Base-by-base conservation (phyloP, 345 rosid genomes). In the Hibiscus tridactylites region DNA sequence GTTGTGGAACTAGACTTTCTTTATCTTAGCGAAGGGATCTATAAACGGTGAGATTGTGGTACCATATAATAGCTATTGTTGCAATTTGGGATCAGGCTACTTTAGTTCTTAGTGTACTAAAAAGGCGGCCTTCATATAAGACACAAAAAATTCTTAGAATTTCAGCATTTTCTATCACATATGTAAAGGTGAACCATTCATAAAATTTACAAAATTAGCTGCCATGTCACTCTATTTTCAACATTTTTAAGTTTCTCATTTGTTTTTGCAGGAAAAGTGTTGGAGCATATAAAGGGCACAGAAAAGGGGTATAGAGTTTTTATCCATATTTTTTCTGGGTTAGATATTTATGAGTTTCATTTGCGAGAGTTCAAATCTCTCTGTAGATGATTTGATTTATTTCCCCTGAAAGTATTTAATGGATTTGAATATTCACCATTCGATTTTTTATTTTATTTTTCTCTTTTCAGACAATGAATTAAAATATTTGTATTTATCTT, bases 101-200 rank as follows among this genome's bases (percentile, higher is more conserved):
- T 61, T 82, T 96, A 21, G 80, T 92, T 74, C 91, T 92, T 54
- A 96, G 99, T 39, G 79, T 89, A 52, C 94, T 97, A 3, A 80
- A 81, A 70, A 88, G 88, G 79, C 86, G 83, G 74, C 90, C 87
- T 6, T 1, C 71, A 1, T 98, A 92, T 83, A 98, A 88, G 84
- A 92, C 97, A 8, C 99, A 96, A 79, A 98, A 96, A 83, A 96
- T 97, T 8, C 92, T 96, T 70, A 85, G 97, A 66, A 92, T 97
- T 54, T 82, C 97, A 0, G 84, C 91, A 16, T 96, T 96, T 79
- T 97, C 98, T 13, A 88, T 95, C 56, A 79, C 89, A 0, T 97
- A 91, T 80, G 98, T 96, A 74, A 96, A 92, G 99, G 99, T 96
- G 31, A 33, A 61, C 2, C 4, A 5, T 13, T 11, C 66, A 2